Evolutionary conservation across 192 early-diverging fungal species (phyloP).

Genomic region (Backusella mclennaniae): DNA sequence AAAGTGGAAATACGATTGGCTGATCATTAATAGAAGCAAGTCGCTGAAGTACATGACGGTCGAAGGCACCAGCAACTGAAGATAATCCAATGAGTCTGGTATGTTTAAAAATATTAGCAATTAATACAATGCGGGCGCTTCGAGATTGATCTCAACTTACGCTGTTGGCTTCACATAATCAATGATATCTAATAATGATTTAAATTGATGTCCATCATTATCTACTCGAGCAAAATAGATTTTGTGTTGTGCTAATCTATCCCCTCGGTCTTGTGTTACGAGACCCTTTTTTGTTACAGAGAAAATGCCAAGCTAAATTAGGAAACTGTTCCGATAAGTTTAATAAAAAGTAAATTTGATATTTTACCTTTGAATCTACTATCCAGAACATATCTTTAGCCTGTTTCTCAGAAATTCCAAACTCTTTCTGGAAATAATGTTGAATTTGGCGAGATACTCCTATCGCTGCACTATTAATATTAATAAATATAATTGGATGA

Average conservation of each 20-base stretch:
- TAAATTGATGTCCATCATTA: slow-evolving; percentile 78
- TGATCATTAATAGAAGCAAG: slow-evolving; percentile 78
- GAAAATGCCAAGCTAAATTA: neutral
- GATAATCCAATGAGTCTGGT: slow-evolving; percentile 82
- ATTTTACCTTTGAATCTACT: slow-evolving; percentile 71
- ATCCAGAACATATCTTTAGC: slow-evolving; percentile 78
- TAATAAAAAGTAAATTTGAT: neutral
- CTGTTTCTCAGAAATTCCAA: slow-evolving; percentile 69
- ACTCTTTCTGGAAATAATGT: slow-evolving; percentile 77
- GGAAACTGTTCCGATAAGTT: neutral
- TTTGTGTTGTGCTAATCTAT: slow-evolving; percentile 81
- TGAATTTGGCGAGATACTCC: slow-evolving; percentile 68
- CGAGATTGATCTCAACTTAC: neutral
- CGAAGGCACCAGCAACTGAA: slow-evolving; percentile 82
- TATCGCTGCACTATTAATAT: too few species aligned
- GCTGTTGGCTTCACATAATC: slow-evolving; percentile 87
- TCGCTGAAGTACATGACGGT: slow-evolving; percentile 59
- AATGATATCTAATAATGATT: slow-evolving; percentile 68
- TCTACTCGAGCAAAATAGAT: slow-evolving; percentile 84
- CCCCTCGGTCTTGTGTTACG: slow-evolving; percentile 86
- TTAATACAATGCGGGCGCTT: neutral
- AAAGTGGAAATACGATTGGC: slow-evolving; percentile 94
- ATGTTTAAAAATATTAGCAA: neutral
- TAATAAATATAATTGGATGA: too few species aligned
- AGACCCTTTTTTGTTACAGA: slow-evolving; percentile 52